A percentile compares a stretch with the other conserved stretches of the same genome.
Evolutionary conservation across 768 basidiomycete species (phyloP).

Genomic region (Suillus variegatus): DNA sequence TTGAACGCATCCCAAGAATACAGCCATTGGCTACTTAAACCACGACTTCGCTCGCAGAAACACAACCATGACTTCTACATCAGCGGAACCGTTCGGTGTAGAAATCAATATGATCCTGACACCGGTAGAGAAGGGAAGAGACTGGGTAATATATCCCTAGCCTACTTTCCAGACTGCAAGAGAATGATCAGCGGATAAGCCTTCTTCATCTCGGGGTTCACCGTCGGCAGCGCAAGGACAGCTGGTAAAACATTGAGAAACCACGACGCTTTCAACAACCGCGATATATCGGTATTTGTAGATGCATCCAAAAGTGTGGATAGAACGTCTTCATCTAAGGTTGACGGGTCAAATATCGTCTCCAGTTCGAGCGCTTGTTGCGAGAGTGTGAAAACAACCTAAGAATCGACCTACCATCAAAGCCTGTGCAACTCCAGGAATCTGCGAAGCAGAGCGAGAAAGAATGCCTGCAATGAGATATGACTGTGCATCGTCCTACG

Average conservation of each 20-base stretch:
- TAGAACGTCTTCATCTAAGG: constrained; percentile 56
- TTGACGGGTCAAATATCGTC: constrained; percentile 53
- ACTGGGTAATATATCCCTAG: too few species aligned
- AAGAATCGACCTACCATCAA: constrained; percentile 43
- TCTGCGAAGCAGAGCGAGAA: constrained; percentile 65
- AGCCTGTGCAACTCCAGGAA: constrained; percentile 42
- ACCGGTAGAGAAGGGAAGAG: too few species aligned
- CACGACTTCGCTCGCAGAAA: too few species aligned
- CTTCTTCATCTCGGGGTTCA: constrained; percentile 42
- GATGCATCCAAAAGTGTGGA: constrained; percentile 62
- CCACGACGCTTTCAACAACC: constrained; percentile 44
- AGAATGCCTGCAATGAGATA: constrained; percentile 64
- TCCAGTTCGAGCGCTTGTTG: constrained; percentile 62
- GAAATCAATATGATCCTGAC: too few species aligned
- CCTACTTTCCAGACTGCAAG: too few species aligned
- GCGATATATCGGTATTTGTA: constrained; percentile 65
- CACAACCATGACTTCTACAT: too few species aligned
- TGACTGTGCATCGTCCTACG: constrained; percentile 54
- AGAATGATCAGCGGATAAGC: constrained; percentile 22
- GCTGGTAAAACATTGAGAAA: constrained; percentile 40
- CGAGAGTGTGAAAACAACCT: constrained; percentile 9
- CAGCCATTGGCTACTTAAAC: too few species aligned
- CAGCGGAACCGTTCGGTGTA: too few species aligned
- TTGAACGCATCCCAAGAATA: too few species aligned
- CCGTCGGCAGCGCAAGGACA: constrained; percentile 29